Evolutionary conservation across 257 asterid species (phyloP), one percentile per base, ranked within the genome.

Genomic region (Coffea eugenioides): DNA sequence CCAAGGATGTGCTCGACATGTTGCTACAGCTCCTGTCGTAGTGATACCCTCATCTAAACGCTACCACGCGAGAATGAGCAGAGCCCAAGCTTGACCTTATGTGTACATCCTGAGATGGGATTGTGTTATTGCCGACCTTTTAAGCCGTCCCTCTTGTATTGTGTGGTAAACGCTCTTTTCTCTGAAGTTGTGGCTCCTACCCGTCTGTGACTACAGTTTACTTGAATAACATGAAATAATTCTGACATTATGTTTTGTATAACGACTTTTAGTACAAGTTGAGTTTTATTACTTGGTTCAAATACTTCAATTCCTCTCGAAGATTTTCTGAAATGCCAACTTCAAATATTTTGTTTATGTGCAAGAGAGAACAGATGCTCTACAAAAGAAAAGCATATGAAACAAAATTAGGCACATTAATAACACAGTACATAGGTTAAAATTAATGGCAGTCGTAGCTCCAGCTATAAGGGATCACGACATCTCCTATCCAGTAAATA

Each of bases 291-390:
- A 74, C 27, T 27, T 27, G 27, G 84, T 88, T 85, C 85, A 90
- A 90, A 77, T 83, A 83, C 77, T 83, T 83, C 87, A 92, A 77
- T 80, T 90, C 92, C 80, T 91, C 98, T 59, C 80, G 93, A 81
- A 93, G 90, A 81, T 90, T 82, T 86, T 82, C 97, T 43, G 97
- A 90, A 85, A 91, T 84, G 79, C 97, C 99, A 45, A 95, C 97
- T 90, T 93, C 97, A 84, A 95, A 92, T 83, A 95, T 92, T 87
- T 90, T 92, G 91, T 88, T 89, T 89, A 95, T 86, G 86, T 95
- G 98, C 89, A 95, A 87, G 84, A 95, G 89, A 45, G 98, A 87
- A 77, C 94, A 84, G 72, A 92, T 88, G 90, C 97, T 95, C 99
- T 95, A 81, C 71, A 84, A 79, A 68, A 80, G 31, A 81, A 80